Base-by-base conservation (phyloP, 495 filamentous ascomycete species). In the Neurospora discreta region DNA sequence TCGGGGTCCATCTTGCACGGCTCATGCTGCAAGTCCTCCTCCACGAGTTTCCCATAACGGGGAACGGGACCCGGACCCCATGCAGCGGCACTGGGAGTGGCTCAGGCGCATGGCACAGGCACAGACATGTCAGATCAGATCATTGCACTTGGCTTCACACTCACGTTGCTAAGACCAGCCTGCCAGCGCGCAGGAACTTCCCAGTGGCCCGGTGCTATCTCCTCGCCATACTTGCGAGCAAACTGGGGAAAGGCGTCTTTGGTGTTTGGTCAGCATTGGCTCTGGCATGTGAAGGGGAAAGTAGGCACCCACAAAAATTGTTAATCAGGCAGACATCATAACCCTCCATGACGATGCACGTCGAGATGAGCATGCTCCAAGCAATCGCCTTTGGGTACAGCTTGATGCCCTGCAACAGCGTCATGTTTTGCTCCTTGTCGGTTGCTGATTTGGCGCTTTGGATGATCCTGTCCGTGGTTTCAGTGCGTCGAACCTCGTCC, bases 131-230 rank as follows among this genome's bases (percentile, higher is more conserved):
- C 38, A 38, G 8, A 26, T 33, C n/a, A 46, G 36, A 70, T 33
- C 20, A 38, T 23, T 60, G 52, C 52, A 60, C 23, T 60, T 3
- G 0, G 39, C 10, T 38, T 15, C 33, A 11, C 13, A 78, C 83
- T 79, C 69, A 85, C 91, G 76, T 94, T 93, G 72, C 89, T 91
- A 43, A 95, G 81, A 71, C 90, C 91, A 9, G 91, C 82, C 82
- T 93, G 91, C 92, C 92, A 95, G 72, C 88, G 77, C 16, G 91
- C 90, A 18, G 91, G 81, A 10, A 94, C 84, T 75, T 93, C 84
- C 78, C 91, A 93, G 4, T 79, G 75, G n/a, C 89, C 90, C 68
- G 89, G 78, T 1, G 82, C 65, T 15, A 85, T 71, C 74, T 81
- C 75, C 70, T 87, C 82, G 39, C 91, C 92, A 77, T 92, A 93